A percentile compares a stretch with the other conserved stretches of the same genome.
Conservation (phyloP, 2,329 filamentous ascomycete genomes). For the Colletotrichum sp. region DNA sequence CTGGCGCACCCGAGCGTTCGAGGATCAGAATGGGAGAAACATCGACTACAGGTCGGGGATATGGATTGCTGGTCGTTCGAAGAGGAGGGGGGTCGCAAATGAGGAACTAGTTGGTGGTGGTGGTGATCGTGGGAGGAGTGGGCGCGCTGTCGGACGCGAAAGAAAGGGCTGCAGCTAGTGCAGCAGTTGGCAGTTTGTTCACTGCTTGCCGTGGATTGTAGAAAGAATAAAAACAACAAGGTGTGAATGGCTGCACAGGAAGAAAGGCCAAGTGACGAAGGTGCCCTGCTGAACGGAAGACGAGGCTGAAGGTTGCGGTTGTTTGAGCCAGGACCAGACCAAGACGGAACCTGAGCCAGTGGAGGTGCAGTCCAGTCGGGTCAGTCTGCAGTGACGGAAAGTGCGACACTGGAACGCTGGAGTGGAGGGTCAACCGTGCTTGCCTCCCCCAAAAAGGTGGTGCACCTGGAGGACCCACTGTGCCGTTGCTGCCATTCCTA, state of each 20-base stretch:
- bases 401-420: slow-evolving; percentile 6
- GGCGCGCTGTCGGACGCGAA: not conserved
- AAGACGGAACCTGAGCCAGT: not conserved
- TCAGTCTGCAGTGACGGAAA: slow-evolving; percentile 19
- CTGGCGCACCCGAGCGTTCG: slow-evolving; percentile 21
- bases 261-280: not conserved
- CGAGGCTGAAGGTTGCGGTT: slow-evolving; percentile 7
- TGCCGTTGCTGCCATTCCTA: not conserved
- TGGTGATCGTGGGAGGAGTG: not conserved
- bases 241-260: not conserved
- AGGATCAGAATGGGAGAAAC: slow-evolving; percentile 2
- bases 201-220: not conserved
- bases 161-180: not conserved
- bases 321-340: not conserved
- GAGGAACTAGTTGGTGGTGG: not conserved
- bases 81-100: not conserved
- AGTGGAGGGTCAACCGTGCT: slow-evolving; percentile 10
- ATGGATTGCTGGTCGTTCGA: not conserved
- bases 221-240: not conserved
- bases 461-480: not conserved
- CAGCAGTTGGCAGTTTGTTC: not conserved
- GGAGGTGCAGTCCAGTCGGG: not conserved
- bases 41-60: slow-evolving; percentile 5
- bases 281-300: not conserved
- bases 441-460: not conserved